phyloP scores from a whole-genome alignment of 805 yeast species.

The Cyberlindnera bimundalis region DNA sequence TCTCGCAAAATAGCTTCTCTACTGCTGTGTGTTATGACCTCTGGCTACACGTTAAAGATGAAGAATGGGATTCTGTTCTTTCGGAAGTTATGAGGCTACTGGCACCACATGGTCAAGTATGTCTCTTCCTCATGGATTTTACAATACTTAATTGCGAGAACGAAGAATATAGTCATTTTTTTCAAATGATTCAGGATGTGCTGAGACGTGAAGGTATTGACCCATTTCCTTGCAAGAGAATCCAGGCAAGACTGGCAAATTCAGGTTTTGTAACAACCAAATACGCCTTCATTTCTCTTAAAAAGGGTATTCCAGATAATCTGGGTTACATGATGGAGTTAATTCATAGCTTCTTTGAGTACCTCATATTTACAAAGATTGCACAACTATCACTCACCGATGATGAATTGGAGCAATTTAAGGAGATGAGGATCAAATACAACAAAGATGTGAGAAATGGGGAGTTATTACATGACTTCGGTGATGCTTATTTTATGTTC shows the following conservation, averaged over 20 bases:
- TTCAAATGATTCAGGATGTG: conserved; percentile 11
- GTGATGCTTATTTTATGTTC: conserved; percentile 27
- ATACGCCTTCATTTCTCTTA: conserved; percentile 22
- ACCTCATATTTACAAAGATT: conserved; percentile 16
- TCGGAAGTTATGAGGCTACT: conserved; percentile 21
- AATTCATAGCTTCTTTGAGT: conserved; percentile 21
- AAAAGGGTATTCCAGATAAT: conserved; percentile 20
- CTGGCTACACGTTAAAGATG: conserved; percentile 17
- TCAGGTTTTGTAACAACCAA: conserved; percentile 23
- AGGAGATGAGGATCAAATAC: conserved; percentile 18
- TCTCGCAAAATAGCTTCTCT: conserved; percentile 19
- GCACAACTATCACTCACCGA: conserved; percentile 15
- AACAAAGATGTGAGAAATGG: conserved; percentile 22
- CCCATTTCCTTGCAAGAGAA: conserved; percentile 26
- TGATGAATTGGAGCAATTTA: conserved; percentile 18
- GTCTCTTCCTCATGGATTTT: conserved; percentile 23
- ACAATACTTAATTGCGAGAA: conserved; percentile 21
- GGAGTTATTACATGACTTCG: conserved; percentile 19
- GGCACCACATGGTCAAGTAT: conserved; percentile 18
- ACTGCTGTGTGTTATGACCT: conserved; percentile 21
- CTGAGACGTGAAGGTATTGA: conserved; percentile 20
- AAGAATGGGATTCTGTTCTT: conserved; percentile 24
- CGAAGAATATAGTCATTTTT: conserved; percentile 14
- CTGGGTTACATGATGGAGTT: conserved; percentile 27
- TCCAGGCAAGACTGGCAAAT: conserved; percentile 16